These are phyloP conservation scores for Gypsophila paniculata DNA, from an alignment of 179 eudicot genomes.

Conservation along the genomic window DNA sequence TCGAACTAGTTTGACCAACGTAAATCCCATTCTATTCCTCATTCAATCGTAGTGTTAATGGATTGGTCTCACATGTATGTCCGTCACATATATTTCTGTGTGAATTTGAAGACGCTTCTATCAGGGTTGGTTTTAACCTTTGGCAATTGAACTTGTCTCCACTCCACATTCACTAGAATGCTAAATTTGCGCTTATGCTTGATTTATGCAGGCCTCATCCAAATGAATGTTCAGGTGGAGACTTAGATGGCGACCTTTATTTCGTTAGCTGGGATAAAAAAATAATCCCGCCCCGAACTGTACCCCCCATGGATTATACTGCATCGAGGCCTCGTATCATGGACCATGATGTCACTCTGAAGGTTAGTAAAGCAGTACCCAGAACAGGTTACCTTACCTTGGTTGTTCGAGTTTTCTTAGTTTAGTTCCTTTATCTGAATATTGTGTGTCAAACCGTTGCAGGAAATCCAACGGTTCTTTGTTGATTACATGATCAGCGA, in stretches of 20 bases:
- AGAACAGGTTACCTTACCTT: not conserved
- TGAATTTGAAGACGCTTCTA: not conserved
- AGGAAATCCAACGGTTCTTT: constrained; percentile 91
- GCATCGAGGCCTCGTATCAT: constrained; percentile 80
- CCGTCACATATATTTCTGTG: not conserved
- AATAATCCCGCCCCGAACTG: constrained; percentile 61
- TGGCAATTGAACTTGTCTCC: not conserved
- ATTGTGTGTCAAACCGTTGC: constrained; percentile 24
- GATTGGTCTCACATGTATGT: too few relatives aligned
- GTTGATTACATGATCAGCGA: constrained; percentile 92
- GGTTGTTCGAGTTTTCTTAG: not conserved
- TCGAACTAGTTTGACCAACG: too few relatives aligned
- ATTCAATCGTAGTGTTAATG: too few relatives aligned
- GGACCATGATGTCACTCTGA: constrained; percentile 84
- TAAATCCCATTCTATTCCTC: too few relatives aligned
- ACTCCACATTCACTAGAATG: not conserved
- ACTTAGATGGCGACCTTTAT: constrained; percentile 90
- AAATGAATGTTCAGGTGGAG: constrained; percentile 98
- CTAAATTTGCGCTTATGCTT: not conserved
- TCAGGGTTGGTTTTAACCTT: not conserved
- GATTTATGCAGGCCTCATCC: constrained; percentile 81
- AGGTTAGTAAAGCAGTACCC: constrained; percentile 38
- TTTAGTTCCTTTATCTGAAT: constrained; percentile 1
- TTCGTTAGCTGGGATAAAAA: constrained; percentile 86
- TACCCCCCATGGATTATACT: constrained; percentile 89